phyloP scores from a whole-genome alignment of 345 rosid genomes.

The Eucalyptus brandiana region DNA sequence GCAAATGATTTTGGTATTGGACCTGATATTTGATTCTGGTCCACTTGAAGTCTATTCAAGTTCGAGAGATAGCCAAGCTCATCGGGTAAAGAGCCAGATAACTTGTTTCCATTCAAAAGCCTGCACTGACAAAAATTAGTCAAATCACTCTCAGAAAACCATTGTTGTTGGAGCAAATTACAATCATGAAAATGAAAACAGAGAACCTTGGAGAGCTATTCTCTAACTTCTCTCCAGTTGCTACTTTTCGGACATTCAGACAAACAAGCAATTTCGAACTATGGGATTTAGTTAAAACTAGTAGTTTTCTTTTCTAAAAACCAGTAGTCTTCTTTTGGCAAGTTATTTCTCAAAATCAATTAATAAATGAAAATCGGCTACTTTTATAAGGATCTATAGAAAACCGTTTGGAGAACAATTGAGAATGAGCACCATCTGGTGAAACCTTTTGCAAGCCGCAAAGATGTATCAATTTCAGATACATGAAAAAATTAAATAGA shows the following conservation, averaged over 20 bases:
- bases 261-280: background rate
- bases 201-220: background rate
- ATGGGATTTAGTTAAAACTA: background rate
- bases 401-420: background rate
- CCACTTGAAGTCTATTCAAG: conserved; percentile 67
- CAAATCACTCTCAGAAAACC: background rate
- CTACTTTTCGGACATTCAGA: background rate
- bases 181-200: background rate
- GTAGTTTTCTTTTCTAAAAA: background rate
- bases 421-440: background rate
- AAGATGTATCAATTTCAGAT: background rate
- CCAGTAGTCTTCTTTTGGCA: background rate
- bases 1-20: conserved; percentile 67
- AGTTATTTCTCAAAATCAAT: background rate
- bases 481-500: background rate
- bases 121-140: conserved; percentile 18
- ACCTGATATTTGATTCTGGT: conserved; percentile 69
- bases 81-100: conserved; percentile 74
- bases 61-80: conserved; percentile 62
- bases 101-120: conserved; percentile 85
- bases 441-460: background rate
- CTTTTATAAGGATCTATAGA: background rate
- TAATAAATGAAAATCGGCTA: background rate
- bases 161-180: background rate
- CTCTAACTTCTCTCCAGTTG: background rate